Conservation (phyloP, 2,329 filamentous ascomycete species). For the Monosporascus sp. region DNA sequence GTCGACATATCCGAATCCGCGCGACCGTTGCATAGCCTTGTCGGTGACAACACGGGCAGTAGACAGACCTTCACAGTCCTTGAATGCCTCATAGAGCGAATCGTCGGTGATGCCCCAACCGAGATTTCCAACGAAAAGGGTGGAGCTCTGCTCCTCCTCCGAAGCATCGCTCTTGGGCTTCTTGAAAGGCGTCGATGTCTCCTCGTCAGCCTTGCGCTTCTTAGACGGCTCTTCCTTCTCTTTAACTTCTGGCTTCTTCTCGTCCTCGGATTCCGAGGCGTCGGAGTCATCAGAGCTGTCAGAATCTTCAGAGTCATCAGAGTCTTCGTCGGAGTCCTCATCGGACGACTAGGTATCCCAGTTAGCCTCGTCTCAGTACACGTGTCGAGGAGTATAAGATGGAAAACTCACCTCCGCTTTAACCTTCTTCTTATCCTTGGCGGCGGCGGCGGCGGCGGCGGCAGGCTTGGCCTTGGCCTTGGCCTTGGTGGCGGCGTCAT, state of each 20-base stretch:
- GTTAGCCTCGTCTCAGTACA: not conserved
- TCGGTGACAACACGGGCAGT: conserved; percentile 79
- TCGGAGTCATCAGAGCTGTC: conserved; percentile 27
- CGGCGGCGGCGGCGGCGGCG: conserved; percentile 13
- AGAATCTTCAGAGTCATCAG: conserved; percentile 24
- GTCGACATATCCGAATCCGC: conserved; percentile 92
- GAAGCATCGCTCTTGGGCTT: conserved; percentile 59
- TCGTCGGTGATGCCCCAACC: conserved; percentile 89
- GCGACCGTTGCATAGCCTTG: conserved; percentile 73
- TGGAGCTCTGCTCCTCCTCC: conserved; percentile 45
- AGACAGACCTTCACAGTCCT: conserved; percentile 67
- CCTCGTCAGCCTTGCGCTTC: conserved; percentile 62
- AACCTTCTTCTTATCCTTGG: conserved; percentile 25
- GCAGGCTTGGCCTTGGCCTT: conserved; percentile 20
- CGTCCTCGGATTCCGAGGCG: conserved; percentile 28
- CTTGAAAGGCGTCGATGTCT: conserved; percentile 48
- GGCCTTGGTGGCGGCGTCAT: conserved; percentile 15
- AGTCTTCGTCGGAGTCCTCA: conserved; percentile 26
- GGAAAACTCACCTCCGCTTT: conserved; percentile 15
- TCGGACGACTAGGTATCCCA: not conserved
- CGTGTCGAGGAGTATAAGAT: not conserved
- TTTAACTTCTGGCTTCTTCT: conserved; percentile 40
- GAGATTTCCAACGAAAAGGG: conserved; percentile 85
- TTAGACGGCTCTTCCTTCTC: conserved; percentile 40
- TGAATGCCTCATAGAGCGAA: conserved; percentile 74